Conservation (phyloP, 1,284 basidiomycete species). For the Ceratobasidium sp. region DNA sequence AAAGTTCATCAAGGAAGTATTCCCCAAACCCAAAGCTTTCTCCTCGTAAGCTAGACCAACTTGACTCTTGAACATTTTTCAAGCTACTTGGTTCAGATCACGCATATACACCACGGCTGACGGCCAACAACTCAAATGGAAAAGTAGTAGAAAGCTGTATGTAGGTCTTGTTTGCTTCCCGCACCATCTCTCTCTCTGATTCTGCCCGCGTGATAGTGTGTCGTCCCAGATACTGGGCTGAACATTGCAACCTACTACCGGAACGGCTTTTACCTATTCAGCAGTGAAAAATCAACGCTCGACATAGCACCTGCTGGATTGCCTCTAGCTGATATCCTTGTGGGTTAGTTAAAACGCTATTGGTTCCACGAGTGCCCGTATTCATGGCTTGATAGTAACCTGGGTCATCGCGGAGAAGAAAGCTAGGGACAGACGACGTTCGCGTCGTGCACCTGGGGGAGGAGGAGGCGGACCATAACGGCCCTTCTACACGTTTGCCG, state of each 20-base stretch:
- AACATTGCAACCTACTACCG: conserved; percentile 41
- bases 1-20: conserved; percentile 14
- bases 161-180: conserved; percentile 5
- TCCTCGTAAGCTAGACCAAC: background rate
- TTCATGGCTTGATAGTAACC: background rate
- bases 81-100: background rate
- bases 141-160: conserved; percentile 4
- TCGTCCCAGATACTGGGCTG: conserved; percentile 3
- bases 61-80: background rate
- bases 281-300: conserved; percentile 15
- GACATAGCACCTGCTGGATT: conserved; percentile 13
- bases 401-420: conserved; percentile 38
- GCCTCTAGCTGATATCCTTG: conserved; percentile 8
- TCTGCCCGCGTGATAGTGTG: background rate
- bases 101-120: conserved; percentile 17
- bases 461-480: background rate
- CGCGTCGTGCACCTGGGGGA: background rate
- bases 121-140: conserved; percentile 30
- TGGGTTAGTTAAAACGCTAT: conserved; percentile 1
- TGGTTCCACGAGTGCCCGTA: too few relatives aligned
- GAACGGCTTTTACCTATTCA: background rate
- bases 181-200: background rate
- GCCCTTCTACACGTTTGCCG: background rate
- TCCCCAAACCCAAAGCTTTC: conserved; percentile 16
- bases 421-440: conserved; percentile 25